Conservation (phyloP, 148 eudicot genomes). For the Chenopodium suecicum region DNA sequence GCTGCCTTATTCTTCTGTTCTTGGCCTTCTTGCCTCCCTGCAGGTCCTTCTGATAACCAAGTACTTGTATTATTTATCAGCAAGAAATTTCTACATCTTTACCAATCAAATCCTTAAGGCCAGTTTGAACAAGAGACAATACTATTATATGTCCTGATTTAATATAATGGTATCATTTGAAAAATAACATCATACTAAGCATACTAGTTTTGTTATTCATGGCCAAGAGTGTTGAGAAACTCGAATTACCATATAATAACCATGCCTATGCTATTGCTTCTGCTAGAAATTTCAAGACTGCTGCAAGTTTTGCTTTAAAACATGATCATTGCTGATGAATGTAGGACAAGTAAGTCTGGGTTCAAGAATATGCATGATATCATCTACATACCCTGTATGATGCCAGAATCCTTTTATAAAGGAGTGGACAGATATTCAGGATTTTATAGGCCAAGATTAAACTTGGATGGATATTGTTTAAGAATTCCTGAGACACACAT, state of each 20-base stretch:
- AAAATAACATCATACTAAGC: not conserved
- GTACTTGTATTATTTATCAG: not conserved
- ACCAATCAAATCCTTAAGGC: not conserved
- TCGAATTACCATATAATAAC: not conserved
- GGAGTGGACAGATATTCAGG: slow-evolving; percentile 46
- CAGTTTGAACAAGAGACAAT: not conserved
- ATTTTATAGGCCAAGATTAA: slow-evolving; percentile 7
- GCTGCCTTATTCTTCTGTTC: slow-evolving; percentile 64
- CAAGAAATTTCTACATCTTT: not conserved
- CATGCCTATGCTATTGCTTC: no score
- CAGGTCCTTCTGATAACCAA: slow-evolving; percentile 41
- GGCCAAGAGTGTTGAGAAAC: not conserved
- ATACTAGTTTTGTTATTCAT: not conserved
- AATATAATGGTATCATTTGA: no score
- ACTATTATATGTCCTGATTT: no score
- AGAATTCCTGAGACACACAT: slow-evolving; percentile 75
- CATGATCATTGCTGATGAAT: not conserved
- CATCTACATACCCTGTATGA: slow-evolving; percentile 87
- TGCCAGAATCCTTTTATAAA: slow-evolving; percentile 63
- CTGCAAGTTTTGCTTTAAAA: not conserved
- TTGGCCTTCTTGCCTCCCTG: slow-evolving; percentile 71
- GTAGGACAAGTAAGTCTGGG: slow-evolving; percentile 28
- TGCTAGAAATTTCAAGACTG: not conserved
- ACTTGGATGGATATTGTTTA: slow-evolving; percentile 53
- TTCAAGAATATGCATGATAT: slow-evolving; percentile 83